phyloP scores from a whole-genome alignment of 108 stramenopile genomes.

The Cyclotella cryptica region DNA sequence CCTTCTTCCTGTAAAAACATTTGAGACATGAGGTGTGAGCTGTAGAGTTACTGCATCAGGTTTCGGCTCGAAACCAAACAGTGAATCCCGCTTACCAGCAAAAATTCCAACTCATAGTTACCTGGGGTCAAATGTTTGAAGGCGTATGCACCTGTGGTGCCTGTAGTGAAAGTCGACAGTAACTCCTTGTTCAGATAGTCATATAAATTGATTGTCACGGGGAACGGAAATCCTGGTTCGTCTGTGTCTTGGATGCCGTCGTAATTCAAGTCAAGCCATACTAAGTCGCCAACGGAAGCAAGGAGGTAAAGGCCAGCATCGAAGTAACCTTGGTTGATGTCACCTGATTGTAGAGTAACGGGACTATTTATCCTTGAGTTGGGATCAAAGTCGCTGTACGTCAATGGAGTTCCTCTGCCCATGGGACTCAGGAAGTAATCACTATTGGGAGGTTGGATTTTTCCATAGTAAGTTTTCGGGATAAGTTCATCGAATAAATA shows the following conservation, averaged over 20 bases:
- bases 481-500: conserved; percentile 21
- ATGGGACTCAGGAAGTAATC: conserved; percentile 39
- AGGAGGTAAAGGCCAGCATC: conserved; percentile 36
- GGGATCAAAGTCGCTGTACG: conserved; percentile 41
- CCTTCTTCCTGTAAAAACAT: conserved; percentile 12
- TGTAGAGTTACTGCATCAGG: not conserved
- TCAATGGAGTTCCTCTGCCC: conserved; percentile 3
- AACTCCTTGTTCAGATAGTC: not conserved
- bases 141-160: conserved; percentile 24
- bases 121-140: conserved; percentile 36
- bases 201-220: conserved; percentile 38
- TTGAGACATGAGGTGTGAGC: not conserved
- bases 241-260: conserved; percentile 37
- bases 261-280: conserved; percentile 35
- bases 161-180: conserved; percentile 5
- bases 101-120: conserved; percentile 43
- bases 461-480: conserved; percentile 33
- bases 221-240: conserved; percentile 23
- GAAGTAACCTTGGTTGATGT: conserved; percentile 21
- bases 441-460: conserved; percentile 19
- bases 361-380: conserved; percentile 5
- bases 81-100: not conserved
- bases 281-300: conserved; percentile 28
- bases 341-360: conserved; percentile 29
- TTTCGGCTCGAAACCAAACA: not conserved